phyloP scores from a whole-genome alignment of 768 basidiomycete genomes.

The Kwoniella europaea region DNA sequence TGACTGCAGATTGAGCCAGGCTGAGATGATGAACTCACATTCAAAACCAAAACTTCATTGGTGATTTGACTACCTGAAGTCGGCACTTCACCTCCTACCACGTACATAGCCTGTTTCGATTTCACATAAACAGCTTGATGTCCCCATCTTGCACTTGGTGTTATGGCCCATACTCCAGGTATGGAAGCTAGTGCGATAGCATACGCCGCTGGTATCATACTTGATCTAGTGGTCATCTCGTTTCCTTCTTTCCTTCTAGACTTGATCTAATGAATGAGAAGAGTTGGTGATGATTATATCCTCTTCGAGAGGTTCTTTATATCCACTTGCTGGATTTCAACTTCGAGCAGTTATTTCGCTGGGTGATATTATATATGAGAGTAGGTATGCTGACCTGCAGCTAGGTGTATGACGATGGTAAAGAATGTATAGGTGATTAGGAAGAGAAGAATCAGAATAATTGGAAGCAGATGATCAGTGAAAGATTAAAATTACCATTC shows the following conservation, averaged over 20 bases:
- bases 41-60: constrained; percentile 55
- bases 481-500: background rate
- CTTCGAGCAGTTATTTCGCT: background rate
- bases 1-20: too few species aligned
- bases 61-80: constrained; percentile 44
- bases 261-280: background rate
- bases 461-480: background rate
- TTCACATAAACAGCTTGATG: constrained; percentile 56
- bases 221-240: constrained; percentile 1
- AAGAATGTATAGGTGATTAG: too few species aligned
- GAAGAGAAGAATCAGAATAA: background rate
- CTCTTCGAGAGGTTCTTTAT: constrained; percentile 45
- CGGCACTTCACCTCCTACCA: constrained; percentile 53
- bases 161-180: constrained; percentile 30
- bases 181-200: constrained; percentile 13
- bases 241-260: too few species aligned
- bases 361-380: background rate
- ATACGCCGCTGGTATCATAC: constrained; percentile 5
- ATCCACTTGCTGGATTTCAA: too few species aligned
- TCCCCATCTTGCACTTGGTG: constrained; percentile 55
- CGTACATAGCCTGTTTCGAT: constrained; percentile 50
- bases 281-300: constrained; percentile 1
- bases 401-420: background rate
- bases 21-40: constrained; percentile 29
- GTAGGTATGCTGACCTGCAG: background rate